A percentile compares a stretch with the other conserved stretches of the same genome.
Evolutionary conservation across 1,284 basidiomycete genomes (phyloP).

Genomic region (Volvariella volvacea): DNA sequence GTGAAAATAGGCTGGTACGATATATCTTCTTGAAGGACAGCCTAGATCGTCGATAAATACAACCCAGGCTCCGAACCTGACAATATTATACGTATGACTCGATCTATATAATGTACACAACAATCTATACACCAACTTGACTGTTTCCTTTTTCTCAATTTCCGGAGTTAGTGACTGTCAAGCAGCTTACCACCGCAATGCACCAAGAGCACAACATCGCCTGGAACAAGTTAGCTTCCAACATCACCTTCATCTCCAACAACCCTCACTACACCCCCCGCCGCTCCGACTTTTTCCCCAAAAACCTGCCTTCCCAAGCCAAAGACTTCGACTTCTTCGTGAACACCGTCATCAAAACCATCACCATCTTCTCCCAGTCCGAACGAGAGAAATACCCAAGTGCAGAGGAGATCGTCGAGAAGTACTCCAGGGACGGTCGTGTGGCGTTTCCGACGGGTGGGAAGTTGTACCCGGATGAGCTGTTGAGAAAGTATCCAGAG

Average conservation of each 20-base stretch:
- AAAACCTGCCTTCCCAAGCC: conserved; percentile 5
- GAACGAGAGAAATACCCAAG: conserved; percentile 22
- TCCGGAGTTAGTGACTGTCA: no score
- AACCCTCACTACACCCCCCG: conserved; percentile 19
- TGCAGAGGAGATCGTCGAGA: background rate
- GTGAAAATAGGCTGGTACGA: no score
- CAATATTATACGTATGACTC: no score
- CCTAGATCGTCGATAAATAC: no score
- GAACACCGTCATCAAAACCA: conserved; percentile 15
- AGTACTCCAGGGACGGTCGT: background rate
- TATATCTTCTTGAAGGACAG: no score
- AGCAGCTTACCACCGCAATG: no score
- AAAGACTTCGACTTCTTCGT: conserved; percentile 23
- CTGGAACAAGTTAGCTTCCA: conserved; percentile 21
- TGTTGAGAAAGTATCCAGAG: conserved; percentile 18
- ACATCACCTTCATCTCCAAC: conserved; percentile 21
- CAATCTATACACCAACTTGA: no score
- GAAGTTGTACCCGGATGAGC: conserved; percentile 17
- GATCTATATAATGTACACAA: no score
- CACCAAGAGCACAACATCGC: conserved; percentile 28
- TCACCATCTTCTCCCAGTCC: conserved; percentile 22
- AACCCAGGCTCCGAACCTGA: no score
- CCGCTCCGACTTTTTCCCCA: conserved; percentile 18
- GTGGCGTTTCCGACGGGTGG: conserved; percentile 10
- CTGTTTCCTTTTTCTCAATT: no score